Conservation (phyloP, 2,329 filamentous ascomycete genomes). For the Clonostachys rhizophaga region DNA sequence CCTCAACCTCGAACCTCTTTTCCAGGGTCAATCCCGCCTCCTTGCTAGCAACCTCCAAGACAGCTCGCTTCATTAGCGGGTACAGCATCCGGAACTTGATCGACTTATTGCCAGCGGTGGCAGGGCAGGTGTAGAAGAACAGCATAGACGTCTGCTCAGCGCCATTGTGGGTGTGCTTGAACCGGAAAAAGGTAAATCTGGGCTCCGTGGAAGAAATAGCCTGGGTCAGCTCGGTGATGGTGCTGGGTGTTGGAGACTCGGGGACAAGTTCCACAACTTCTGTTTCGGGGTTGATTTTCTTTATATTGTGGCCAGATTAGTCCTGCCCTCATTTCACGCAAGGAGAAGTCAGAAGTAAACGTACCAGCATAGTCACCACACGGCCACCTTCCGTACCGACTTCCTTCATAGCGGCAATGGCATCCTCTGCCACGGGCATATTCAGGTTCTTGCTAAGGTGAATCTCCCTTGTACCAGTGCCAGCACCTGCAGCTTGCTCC, state of each 20-base stretch:
- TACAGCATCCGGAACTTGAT: slow-evolving; percentile 87
- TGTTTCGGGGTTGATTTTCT: slow-evolving; percentile 68
- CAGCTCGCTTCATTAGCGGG: slow-evolving; percentile 64
- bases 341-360: slow-evolving; percentile 13
- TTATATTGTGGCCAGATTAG: background rate
- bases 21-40: slow-evolving; percentile 62
- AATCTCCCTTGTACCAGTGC: slow-evolving; percentile 57
- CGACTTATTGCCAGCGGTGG: slow-evolving; percentile 54
- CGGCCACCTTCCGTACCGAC: slow-evolving; percentile 46
- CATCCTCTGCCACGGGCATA: slow-evolving; percentile 58
- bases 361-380: slow-evolving; percentile 61
- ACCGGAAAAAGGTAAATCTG: slow-evolving; percentile 74
- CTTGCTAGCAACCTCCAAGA: slow-evolving; percentile 59
- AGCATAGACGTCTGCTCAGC: slow-evolving; percentile 54
- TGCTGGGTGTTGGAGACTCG: slow-evolving; percentile 42
- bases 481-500: slow-evolving; percentile 69
- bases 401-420: slow-evolving; percentile 57
- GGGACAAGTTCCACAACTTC: slow-evolving; percentile 66
- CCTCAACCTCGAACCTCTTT: slow-evolving; percentile 66
- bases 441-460: slow-evolving; percentile 51
- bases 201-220: slow-evolving; percentile 65
- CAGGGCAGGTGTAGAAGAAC: slow-evolving; percentile 80
- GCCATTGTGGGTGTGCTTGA: slow-evolving; percentile 51
- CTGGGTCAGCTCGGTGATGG: slow-evolving; percentile 51
- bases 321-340: too few relatives aligned